Base-by-base conservation (phyloP, 257 asterid species). In the Handroanthus guayacan region DNA sequence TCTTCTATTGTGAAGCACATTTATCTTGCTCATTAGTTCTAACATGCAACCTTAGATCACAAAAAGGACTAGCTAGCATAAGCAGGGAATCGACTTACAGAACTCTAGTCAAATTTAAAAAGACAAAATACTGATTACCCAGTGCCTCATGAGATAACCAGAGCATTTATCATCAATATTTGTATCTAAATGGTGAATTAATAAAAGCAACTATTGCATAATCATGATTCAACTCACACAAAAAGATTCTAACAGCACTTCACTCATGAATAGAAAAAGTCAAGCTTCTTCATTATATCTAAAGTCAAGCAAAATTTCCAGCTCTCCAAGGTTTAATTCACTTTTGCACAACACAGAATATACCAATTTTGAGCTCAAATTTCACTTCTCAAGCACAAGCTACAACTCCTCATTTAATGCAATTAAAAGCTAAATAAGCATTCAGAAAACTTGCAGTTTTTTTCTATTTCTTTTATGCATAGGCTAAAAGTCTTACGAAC, bases 21-120 rank as follows among this genome's bases (percentile, higher is more conserved):
- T 68, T 62, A 16, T 41, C 50, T 38, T 62, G 31, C 61, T 25
- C 45, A 3, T 4, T 38, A 48, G 16, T 69, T 37, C 62, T 31
- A 54, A 57, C 25, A 34, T 75, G 74, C 66, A 54, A 75, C 69
- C 50, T 3, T 51, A 68, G 69, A 80, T 60, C 44, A 54, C 18
- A 47, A 48, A 62, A 14, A 43, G 8, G 18, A 31, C 43, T 65
- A 47, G 65, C 78, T 48, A 31, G 67, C 54, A 69, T 48, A 62
- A 75, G 56, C 60, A 36, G 2, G 70, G 58, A 54, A 38, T 56
- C 47, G 38, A 69, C 47, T 43, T 25, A 45, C 62, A n/a, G 9
- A 50, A 57, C 44, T 38, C 14, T 36, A 18, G 25, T 50, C 38
- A 55, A 37, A 58, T 52, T 71, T 17, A 70, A 62, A 66, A 11